Evolutionary conservation across 345 rosid genomes (phyloP), one percentile per base, ranked within the genome.

Genomic region (Nephelium lappaceum): DNA sequence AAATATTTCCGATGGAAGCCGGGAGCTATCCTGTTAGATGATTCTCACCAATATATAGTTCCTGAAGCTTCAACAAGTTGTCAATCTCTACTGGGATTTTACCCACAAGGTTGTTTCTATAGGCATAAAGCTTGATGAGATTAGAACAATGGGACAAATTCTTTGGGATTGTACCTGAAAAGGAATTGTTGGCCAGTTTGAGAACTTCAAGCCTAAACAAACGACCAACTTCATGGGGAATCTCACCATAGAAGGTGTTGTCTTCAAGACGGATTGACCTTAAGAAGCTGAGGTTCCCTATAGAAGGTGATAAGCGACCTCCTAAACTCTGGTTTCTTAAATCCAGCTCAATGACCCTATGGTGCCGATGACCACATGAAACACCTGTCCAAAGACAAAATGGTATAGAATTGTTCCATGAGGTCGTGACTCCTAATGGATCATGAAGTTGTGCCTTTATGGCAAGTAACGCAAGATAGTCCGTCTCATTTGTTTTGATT

Each of bases 21-120:
- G 82, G 82, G 36, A 81, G 19, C 0, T n/a, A 19, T 7, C 80
- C 78, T n/a, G n/a, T n/a, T n/a, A n/a, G n/a, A n/a, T n/a, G n/a
- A n/a, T n/a, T n/a, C n/a, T n/a, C n/a, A n/a, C n/a, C n/a, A n/a
- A n/a, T 21, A 39, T 42, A 24, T 8, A 79, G 51, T 8, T 8
- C 14, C 12, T 1, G 0, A 55, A 79, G 78, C 45, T 70, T 74
- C 12, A 19, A 41, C 23, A 82, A 36, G 16, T 47, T 11, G 0
- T 65, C 65, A 36, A 77, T 3, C n/a, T 43, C 71, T 19, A 4
- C 9, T 10, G 75, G 81, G 67, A 74, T 64, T 23, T 43, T 23
- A 12, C 80, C 77, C 0, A 16, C 10, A 0, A 77, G 73, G 1
- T 64, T 25, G 77, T 81, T n/a, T 62, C 45, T 1, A 14, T 42